Conservation (phyloP, 352 stramenopile genomes). For the Globisporangium irregulare region DNA sequence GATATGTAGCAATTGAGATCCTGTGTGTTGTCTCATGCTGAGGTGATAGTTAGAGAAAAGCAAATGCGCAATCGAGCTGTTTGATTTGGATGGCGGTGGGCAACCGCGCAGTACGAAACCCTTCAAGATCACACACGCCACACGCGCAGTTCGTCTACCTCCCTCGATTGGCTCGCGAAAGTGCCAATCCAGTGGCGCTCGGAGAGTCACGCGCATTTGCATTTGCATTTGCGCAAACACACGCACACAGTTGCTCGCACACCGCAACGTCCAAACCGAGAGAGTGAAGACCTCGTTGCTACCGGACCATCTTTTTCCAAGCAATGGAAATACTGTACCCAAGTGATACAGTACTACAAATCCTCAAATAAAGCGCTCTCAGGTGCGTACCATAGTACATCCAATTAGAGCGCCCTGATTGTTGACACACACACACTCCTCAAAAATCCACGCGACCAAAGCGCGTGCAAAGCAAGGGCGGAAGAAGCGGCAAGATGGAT, state of each 20-base stretch:
- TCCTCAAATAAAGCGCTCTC: background rate
- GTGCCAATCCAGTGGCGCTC: background rate
- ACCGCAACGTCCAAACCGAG: background rate
- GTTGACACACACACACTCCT: background rate
- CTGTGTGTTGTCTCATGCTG: background rate
- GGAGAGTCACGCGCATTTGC: background rate
- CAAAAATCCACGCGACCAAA: background rate
- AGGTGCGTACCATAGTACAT: background rate
- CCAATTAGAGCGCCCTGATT: background rate
- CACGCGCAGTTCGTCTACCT: background rate
- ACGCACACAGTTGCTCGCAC: background rate
- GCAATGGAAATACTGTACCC: background rate
- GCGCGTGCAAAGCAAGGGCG: background rate
- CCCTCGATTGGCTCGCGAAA: background rate
- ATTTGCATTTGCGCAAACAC: background rate
- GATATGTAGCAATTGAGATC: background rate
- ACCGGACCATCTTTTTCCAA: background rate
- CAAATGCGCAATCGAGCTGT: background rate
- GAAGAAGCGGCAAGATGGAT: background rate
- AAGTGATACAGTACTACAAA: background rate
- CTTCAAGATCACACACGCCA: background rate
- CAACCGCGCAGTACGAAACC: background rate
- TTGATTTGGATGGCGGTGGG: background rate
- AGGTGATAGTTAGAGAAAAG: background rate
- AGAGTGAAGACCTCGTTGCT: conserved; percentile 7